These are phyloP conservation scores for Globisporangium solare DNA, from an alignment of 352 stramenopile genomes.

Conservation along the genomic window DNA sequence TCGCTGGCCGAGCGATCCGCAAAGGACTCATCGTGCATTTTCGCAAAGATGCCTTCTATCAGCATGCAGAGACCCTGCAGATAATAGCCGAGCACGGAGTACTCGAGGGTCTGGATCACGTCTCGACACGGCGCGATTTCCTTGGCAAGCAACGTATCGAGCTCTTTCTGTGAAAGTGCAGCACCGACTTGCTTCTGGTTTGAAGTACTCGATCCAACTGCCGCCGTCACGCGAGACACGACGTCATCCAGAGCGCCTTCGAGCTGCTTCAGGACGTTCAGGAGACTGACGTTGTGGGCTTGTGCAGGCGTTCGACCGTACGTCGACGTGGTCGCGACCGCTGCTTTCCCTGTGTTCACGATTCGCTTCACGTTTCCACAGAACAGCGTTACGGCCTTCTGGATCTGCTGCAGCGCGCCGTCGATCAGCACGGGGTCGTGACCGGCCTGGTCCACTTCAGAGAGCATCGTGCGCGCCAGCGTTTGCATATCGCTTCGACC, in stretches of 20 bases:
- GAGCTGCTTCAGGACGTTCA: conserved; percentile 65
- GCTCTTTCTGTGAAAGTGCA: conserved; percentile 25
- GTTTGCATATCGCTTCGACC: conserved; percentile 82
- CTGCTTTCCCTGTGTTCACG: conserved; percentile 58
- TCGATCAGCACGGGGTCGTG: conserved; percentile 54
- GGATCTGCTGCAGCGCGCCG: conserved; percentile 54
- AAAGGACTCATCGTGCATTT: conserved; percentile 87
- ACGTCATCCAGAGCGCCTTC: conserved; percentile 62
- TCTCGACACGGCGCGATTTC: conserved; percentile 42
- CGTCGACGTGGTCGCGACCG: conserved; percentile 37
- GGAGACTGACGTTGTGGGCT: conserved; percentile 72
- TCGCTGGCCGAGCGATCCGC: conserved; percentile 22
- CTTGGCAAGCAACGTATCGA: conserved; percentile 30
- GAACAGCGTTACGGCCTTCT: conserved; percentile 62
- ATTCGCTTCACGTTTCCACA: conserved; percentile 68
- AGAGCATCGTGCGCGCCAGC: conserved; percentile 64
- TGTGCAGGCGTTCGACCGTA: conserved; percentile 59
- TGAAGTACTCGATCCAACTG: conserved; percentile 10
- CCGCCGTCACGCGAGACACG: conserved; percentile 28
- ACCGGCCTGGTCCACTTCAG: conserved; percentile 61
- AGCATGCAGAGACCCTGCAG: conserved; percentile 53
- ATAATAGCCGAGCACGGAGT: conserved; percentile 64
- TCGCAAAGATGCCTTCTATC: conserved; percentile 59
- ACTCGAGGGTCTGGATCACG: conserved; percentile 51
- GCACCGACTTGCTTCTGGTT: not conserved